These are phyloP conservation scores for Dipteronia sinensis DNA, from an alignment of 345 rosid genomes.

Conservation along the genomic window DNA sequence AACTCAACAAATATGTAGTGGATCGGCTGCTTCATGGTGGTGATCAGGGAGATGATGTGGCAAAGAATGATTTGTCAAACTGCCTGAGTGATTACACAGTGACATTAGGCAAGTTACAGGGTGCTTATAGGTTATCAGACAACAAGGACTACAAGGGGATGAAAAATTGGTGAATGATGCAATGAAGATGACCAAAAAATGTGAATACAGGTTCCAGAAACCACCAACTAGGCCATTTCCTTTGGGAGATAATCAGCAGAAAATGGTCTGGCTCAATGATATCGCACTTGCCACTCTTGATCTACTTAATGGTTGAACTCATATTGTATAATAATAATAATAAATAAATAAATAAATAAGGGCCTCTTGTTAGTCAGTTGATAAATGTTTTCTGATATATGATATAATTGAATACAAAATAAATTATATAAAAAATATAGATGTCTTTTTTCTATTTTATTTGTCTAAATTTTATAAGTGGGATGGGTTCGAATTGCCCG, in stretches of 20 bases:
- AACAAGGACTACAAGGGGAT: not conserved
- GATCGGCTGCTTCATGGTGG: not conserved
- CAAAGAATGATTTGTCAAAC: not conserved
- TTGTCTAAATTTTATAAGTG: no score
- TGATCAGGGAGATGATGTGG: not conserved
- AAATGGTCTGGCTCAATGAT: not conserved
- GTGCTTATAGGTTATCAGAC: not conserved
- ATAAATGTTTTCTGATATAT: no score
- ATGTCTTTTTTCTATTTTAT: no score
- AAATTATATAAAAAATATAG: no score
- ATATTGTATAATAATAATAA: no score
- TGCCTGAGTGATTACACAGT: constrained; percentile 3
- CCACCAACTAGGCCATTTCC: constrained; percentile 6
- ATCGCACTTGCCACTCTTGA: not conserved
- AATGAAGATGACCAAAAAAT: not conserved
- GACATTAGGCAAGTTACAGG: not conserved
- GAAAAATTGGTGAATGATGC: constrained; percentile 6
- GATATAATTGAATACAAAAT: no score
- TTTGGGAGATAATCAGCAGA: constrained; percentile 5
- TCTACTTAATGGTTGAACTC: not conserved
- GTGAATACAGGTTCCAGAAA: not conserved
- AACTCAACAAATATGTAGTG: not conserved
- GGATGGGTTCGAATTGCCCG: no score
- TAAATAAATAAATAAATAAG: no score
- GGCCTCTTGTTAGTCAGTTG: no score